Evolutionary conservation across 2,329 filamentous ascomycete genomes (phyloP).

Genomic region (Xylaria sp.): DNA sequence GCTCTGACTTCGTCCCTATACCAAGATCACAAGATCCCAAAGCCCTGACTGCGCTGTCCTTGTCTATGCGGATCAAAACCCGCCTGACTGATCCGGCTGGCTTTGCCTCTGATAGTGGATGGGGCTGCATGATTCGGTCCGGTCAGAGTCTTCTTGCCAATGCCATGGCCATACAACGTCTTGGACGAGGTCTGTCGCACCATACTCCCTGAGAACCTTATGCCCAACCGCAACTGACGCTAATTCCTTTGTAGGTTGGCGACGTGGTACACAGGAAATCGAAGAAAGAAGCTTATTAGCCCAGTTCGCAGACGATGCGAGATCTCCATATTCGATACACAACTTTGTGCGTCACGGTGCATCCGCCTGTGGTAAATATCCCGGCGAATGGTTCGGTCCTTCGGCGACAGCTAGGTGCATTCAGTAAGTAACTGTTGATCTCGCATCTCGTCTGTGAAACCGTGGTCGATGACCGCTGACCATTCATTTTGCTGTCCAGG

Average conservation of each 20-base stretch:
- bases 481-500: conserved; percentile 58
- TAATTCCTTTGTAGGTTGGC: conserved; percentile 71
- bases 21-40: conserved; percentile 80
- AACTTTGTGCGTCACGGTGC: conserved; percentile 92
- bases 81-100: conserved; percentile 81
- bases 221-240: conserved; percentile 29
- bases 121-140: conserved; percentile 99
- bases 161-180: conserved; percentile 74
- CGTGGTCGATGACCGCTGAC: conserved; percentile 27
- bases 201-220: neutral
- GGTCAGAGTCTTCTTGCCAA: conserved; percentile 95
- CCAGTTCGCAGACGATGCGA: conserved; percentile 86
- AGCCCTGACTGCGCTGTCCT: conserved; percentile 77
- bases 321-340: conserved; percentile 92
- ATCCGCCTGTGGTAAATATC: conserved; percentile 88
- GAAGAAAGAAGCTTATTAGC: conserved; percentile 79
- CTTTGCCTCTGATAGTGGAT: conserved; percentile 93
- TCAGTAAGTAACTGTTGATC: conserved; percentile 68
- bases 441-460: neutral
- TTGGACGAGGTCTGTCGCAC: conserved; percentile 77
- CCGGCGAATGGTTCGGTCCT: conserved; percentile 99
- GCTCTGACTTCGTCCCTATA: conserved; percentile 86
- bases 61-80: conserved; percentile 84
- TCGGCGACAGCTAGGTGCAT: conserved; percentile 95
- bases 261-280: conserved; percentile 66